Evolutionary conservation across 2,329 filamentous ascomycete genomes (phyloP).

Genomic region (Ceratocystis cubensis): DNA sequence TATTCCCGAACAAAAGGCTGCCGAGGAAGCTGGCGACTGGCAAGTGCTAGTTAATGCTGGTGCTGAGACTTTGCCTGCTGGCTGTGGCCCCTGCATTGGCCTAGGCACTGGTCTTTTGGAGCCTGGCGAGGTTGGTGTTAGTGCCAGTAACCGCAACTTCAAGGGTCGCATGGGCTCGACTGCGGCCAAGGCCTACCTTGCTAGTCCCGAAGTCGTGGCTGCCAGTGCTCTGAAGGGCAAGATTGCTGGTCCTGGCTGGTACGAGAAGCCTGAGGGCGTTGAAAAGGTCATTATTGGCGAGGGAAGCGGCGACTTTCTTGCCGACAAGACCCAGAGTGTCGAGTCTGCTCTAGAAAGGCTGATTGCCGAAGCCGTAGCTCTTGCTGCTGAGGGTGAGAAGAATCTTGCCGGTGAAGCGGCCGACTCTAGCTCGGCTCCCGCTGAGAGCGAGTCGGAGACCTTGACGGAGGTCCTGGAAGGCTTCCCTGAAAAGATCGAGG

Average conservation of each 20-base stretch:
- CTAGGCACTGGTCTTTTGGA: conserved; percentile 66
- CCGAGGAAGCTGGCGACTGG: conserved; percentile 78
- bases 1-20: conserved; percentile 56
- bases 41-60: conserved; percentile 68
- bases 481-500: conserved; percentile 70
- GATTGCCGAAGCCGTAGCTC: conserved; percentile 52
- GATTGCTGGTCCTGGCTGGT: conserved; percentile 67
- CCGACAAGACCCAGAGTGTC: conserved; percentile 52
- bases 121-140: conserved; percentile 74
- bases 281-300: conserved; percentile 58
- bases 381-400: conserved; percentile 44
- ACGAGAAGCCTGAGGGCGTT: conserved; percentile 56
- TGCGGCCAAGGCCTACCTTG: conserved; percentile 72
- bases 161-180: conserved; percentile 78
- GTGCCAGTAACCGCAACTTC: conserved; percentile 77
- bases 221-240: conserved; percentile 66
- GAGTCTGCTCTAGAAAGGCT: conserved; percentile 61
- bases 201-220: conserved; percentile 81
- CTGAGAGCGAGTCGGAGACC: conserved; percentile 28
- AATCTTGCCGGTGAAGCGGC: conserved; percentile 28
- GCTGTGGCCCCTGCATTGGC: conserved; percentile 79
- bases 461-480: conserved; percentile 65
- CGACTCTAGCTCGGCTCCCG: conserved; percentile 24
- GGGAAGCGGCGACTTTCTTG: conserved; percentile 52
- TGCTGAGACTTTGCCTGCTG: conserved; percentile 55